A percentile compares a stretch with the other conserved stretches of the same genome.
Evolutionary conservation across 177 flowering plant genomes (phyloP).

Genomic region (Vitis hybrid): DNA sequence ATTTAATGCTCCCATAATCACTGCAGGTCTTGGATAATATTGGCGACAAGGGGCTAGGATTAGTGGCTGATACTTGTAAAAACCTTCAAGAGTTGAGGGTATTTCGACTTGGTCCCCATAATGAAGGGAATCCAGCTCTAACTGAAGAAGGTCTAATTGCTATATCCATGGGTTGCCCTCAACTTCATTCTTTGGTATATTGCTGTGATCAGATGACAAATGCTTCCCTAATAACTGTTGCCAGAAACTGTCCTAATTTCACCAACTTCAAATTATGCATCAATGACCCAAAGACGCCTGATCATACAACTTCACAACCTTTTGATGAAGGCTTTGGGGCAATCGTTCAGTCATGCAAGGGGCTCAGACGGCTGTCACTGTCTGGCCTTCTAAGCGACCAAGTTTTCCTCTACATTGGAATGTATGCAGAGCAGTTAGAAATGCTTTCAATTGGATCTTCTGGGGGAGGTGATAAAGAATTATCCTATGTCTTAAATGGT

Average conservation of each 20-base stretch:
- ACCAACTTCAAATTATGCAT: constrained; percentile 24
- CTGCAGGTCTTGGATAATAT: constrained; percentile 17
- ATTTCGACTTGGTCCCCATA: constrained; percentile 17
- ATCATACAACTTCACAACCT: constrained; percentile 17
- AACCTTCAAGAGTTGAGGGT: constrained; percentile 22
- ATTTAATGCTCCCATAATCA: neutral
- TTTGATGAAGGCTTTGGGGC: constrained; percentile 29
- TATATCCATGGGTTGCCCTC: constrained; percentile 23
- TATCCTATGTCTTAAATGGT: constrained; percentile 20
- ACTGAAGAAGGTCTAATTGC: constrained; percentile 19
- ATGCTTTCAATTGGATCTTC: constrained; percentile 22
- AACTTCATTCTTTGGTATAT: constrained; percentile 23
- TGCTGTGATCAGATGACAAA: constrained; percentile 28
- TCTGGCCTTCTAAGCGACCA: constrained; percentile 24
- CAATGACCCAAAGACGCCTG: constrained; percentile 18
- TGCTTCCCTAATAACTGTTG: constrained; percentile 22
- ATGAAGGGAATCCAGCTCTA: constrained; percentile 6
- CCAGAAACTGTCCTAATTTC: constrained; percentile 20
- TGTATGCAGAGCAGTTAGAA: constrained; percentile 23
- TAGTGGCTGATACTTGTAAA: constrained; percentile 11
- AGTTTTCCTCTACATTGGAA: constrained; percentile 23
- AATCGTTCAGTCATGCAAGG: constrained; percentile 15
- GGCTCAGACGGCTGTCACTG: constrained; percentile 17
- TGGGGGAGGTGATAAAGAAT: constrained; percentile 22
- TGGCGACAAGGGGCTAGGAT: constrained; percentile 16